These are phyloP conservation scores for Suillus clintonianus DNA, from an alignment of 768 basidiomycete genomes.

Conservation along the genomic window DNA sequence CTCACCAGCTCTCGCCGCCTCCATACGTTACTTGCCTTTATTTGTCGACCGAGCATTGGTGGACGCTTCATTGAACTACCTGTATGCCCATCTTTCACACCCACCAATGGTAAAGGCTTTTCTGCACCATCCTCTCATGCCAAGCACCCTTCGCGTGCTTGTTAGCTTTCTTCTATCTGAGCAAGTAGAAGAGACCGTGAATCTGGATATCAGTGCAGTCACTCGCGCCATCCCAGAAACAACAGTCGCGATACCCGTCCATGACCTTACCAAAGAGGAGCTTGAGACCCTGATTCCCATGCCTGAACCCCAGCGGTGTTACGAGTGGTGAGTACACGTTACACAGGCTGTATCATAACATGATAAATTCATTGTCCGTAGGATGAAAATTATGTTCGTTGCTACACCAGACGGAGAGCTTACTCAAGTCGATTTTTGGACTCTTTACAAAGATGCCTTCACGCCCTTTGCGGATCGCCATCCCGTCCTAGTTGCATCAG, in stretches of 20 bases:
- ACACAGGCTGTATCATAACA: background rate
- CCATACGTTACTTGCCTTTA: conserved; percentile 74
- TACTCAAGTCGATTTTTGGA: conserved; percentile 96
- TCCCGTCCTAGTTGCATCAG: conserved; percentile 77
- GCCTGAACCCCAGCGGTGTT: conserved; percentile 78
- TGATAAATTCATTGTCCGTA: conserved; percentile 27
- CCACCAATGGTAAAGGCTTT: conserved; percentile 78
- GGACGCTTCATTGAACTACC: conserved; percentile 71
- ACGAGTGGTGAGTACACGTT: conserved; percentile 63
- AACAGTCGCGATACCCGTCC: conserved; percentile 49
- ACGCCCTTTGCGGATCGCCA: conserved; percentile 55
- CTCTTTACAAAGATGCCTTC: conserved; percentile 85
- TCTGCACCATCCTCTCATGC: conserved; percentile 69
- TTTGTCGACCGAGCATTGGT: conserved; percentile 68
- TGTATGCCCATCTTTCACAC: conserved; percentile 76
- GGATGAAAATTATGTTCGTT: conserved; percentile 93
- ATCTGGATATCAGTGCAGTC: conserved; percentile 60
- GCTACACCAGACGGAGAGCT: conserved; percentile 76
- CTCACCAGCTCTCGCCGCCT: conserved; percentile 61
- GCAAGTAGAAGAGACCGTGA: conserved; percentile 68
- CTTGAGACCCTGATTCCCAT: conserved; percentile 56
- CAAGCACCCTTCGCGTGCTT: conserved; percentile 66
- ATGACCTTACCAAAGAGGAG: conserved; percentile 73
- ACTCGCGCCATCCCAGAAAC: conserved; percentile 60
- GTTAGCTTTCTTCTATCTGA: conserved; percentile 68